Percentiles rank a stretch among this genome's conserved stretches.
These are phyloP conservation scores for Fragaria ananassa DNA, from an alignment of 306 rosid species.

Conservation along the genomic window DNA sequence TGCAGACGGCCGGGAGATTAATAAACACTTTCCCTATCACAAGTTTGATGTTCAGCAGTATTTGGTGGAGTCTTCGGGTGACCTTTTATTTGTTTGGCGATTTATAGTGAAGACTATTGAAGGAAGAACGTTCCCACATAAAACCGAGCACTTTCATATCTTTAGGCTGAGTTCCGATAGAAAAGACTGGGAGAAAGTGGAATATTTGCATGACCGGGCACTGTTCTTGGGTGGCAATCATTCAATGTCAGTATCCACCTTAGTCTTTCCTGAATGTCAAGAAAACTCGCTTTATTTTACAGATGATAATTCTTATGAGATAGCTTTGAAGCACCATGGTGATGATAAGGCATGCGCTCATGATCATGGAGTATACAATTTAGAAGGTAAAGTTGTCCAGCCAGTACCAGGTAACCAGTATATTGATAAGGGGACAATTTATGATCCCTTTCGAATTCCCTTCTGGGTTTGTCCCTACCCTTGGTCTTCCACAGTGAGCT, in stretches of 20 bases:
- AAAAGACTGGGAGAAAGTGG: constrained; percentile 14
- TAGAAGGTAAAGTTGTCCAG: not conserved
- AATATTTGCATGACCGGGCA: not conserved
- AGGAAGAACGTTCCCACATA: not conserved
- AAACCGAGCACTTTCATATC: constrained; percentile 11
- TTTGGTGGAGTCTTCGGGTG: not conserved
- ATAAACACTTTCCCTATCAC: too few relatives aligned
- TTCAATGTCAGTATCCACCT: not conserved
- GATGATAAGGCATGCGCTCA: constrained; percentile 1
- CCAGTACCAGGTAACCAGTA: not conserved
- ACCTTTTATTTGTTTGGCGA: not conserved
- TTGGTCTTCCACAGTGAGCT: not conserved
- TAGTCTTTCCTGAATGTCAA: not conserved
- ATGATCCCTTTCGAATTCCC: not conserved
- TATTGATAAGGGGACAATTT: not conserved
- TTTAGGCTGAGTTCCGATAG: not conserved
- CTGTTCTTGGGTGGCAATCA: constrained; percentile 17
- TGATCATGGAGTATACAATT: constrained; percentile 16
- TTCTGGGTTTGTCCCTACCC: constrained; percentile 15
- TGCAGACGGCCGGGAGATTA: not conserved
- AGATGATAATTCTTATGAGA: constrained; percentile 6
- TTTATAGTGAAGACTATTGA: not conserved
- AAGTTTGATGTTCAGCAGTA: not conserved
- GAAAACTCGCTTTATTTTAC: constrained; percentile 17
- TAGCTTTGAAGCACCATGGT: not conserved